Base-by-base conservation (phyloP, 257 asterid genomes). In the Perilla frutescens region DNA sequence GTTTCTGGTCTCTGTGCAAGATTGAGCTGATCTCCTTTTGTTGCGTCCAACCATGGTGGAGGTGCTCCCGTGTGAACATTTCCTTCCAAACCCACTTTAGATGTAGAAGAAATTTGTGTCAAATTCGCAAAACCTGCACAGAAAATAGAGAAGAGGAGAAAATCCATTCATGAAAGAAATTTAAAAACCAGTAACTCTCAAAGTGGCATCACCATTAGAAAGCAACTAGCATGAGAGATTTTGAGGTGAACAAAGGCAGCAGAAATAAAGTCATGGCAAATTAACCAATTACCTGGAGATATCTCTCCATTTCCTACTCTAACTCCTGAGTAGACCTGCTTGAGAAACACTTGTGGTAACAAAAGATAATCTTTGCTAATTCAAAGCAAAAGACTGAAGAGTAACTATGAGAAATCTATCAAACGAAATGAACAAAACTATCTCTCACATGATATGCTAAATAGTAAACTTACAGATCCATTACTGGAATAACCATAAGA, bases 41-140 rank as follows among this genome's bases (percentile, higher is more conserved):
- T 67, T 26, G 63, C 82, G 71, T 76, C 83, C 49, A 94, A 67
- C 97, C 97, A 91, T 11, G 97, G 98, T 36, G 96, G 98, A 81
- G 89, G 95, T 63, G 96, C 97, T 80, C 97, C 96, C 53, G 93
- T 83, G 83, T 94, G 93, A 66, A 90, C 92, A 81, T 91, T 94
- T 81, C 91, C 96, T 73, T 69, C 80, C 34, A 76, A 60, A 45
- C 56, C 77, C 76, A 81, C 82, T 78, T 71, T 82, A 65, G 81
- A 79, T 55, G 86, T 40, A 26, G 74, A 68, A 75, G 89, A 76
- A 49, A 83, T 74, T 74, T 71, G 86, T 0, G 82, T 81, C 75
- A 86, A 81, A 72, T 81, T 74, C 61, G 37, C 73, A 70, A 69
- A 54, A 76, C 73, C 96, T 87, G 75, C 64, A 62, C 58, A 54